phyloP scores from a whole-genome alignment of 495 filamentous ascomycete species.

The Penicillium roqueforti region DNA sequence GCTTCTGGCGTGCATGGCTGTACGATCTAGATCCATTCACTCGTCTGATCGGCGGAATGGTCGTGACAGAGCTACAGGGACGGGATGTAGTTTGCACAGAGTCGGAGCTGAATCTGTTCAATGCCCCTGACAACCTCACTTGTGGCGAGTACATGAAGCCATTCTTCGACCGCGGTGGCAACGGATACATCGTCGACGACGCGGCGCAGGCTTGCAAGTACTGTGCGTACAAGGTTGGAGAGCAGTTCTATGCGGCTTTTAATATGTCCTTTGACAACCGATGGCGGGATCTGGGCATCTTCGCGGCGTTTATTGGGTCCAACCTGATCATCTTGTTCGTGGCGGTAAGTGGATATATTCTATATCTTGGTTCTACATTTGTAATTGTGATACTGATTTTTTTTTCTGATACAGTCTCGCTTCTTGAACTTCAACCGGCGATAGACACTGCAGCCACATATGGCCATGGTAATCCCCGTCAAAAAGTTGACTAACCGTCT shows the following conservation, averaged over 20 bases:
- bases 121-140: constrained; percentile 53
- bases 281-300: constrained; percentile 80
- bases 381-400: constrained; percentile 5
- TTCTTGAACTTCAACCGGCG: constrained; percentile 64
- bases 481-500: background rate
- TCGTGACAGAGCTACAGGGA: constrained; percentile 68
- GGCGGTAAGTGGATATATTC: constrained; percentile 33
- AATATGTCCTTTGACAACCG: constrained; percentile 59
- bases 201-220: constrained; percentile 63
- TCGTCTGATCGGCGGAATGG: constrained; percentile 72
- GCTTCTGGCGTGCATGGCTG: constrained; percentile 76
- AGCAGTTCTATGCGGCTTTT: constrained; percentile 69
- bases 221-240: constrained; percentile 72
- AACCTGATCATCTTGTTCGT: constrained; percentile 73
- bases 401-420: constrained; percentile 51
- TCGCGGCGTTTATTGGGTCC: constrained; percentile 65
- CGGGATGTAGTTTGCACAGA: constrained; percentile 54
- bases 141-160: constrained; percentile 71
- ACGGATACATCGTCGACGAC: constrained; percentile 62
- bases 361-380: background rate
- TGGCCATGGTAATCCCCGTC: background rate
- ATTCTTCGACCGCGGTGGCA: constrained; percentile 59
- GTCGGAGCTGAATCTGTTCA: constrained; percentile 58
- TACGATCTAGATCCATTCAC: constrained; percentile 84
- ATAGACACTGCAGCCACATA: constrained; percentile 18